Evolutionary conservation across 2,329 filamentous ascomycete genomes (phyloP), one percentile per base, ranked within the genome.

Genomic region (Alternaria dauci): DNA sequence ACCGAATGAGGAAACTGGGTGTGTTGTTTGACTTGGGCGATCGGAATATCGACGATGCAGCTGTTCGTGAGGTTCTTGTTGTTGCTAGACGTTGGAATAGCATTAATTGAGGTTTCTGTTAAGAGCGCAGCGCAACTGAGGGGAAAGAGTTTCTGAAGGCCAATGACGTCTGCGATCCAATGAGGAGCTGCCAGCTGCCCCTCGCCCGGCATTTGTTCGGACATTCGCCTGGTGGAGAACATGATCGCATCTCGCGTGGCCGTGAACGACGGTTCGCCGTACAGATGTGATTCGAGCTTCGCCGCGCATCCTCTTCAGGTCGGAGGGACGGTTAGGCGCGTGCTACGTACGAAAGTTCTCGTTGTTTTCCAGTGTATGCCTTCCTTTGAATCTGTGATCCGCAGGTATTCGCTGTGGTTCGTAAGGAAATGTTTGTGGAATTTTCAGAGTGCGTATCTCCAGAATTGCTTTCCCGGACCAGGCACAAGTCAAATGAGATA

Each of bases 71-170:
- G 39, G 59, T 44, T 43, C 48, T 56, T 9, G 61, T 34, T 7
- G 68, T 44, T 5, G 60, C 30, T 41, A 64, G 61, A 44, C 69
- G 70, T 51, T 72, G 25, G 38, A 67, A 63, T 41, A 73, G 53
- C 74, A 76, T 77, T 23, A 65, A 70, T 59, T 64, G 58, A 59
- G 46, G 28, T 55, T 38, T 52, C 9, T 47, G 32, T 8, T 30
- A 25, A 18, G 34, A 25, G 25, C 20, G n/a, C 53, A 47, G 47
- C 42, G 34, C 47, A 57, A 30, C 34, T 57, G 53, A 57, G 53
- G 23, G 46, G 51, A 41, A 50, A 55, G 23, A 46, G 43, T 55
- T 80, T 75, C 74, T 78, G 70, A 77, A 68, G 73, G 55, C 55
- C 25, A 51, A 65, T 68, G 61, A 71, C 67, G 66, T 68, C 52